These are phyloP conservation scores for Ceratocystis harringtonii DNA, from an alignment of 2,329 filamentous ascomycete genomes.

Conservation along the genomic window DNA sequence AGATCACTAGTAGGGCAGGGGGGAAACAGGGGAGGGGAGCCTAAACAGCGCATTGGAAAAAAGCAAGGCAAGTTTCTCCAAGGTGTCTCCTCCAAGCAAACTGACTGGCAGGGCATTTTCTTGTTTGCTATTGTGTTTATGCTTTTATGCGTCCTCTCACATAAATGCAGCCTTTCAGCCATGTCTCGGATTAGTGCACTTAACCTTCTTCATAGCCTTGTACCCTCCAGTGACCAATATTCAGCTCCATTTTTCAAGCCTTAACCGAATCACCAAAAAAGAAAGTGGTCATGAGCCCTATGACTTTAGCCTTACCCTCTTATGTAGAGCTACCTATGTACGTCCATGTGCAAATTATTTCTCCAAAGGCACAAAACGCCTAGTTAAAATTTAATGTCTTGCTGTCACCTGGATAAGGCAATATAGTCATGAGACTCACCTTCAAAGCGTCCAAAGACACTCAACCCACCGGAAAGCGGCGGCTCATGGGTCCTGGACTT, in stretches of 20 bases:
- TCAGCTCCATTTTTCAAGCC: not conserved
- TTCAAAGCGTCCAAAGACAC: no score
- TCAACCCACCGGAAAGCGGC: no score
- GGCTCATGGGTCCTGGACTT: no score
- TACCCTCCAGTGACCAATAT: not conserved
- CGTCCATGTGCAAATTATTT: not conserved
- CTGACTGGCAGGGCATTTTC: no score
- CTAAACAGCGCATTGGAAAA: not conserved
- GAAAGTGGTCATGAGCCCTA: not conserved
- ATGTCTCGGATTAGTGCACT: no score
- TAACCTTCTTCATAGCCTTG: not conserved
- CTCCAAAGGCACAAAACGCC: not conserved
- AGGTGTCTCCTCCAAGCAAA: no score
- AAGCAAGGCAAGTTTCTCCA: not conserved
- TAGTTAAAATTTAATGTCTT: no score
- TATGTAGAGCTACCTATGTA: not conserved
- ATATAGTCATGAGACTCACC: no score
- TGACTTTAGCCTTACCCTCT: not conserved
- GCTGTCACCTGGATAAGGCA: no score
- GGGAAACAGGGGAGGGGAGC: not conserved
- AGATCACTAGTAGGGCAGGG: not conserved
- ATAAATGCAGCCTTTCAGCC: no score
- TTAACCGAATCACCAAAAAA: not conserved
- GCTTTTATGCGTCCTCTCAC: no score
- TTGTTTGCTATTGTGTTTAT: no score